phyloP scores from a whole-genome alignment of 2,329 filamentous ascomycete genomes.

The Aureobasidium sp. region DNA sequence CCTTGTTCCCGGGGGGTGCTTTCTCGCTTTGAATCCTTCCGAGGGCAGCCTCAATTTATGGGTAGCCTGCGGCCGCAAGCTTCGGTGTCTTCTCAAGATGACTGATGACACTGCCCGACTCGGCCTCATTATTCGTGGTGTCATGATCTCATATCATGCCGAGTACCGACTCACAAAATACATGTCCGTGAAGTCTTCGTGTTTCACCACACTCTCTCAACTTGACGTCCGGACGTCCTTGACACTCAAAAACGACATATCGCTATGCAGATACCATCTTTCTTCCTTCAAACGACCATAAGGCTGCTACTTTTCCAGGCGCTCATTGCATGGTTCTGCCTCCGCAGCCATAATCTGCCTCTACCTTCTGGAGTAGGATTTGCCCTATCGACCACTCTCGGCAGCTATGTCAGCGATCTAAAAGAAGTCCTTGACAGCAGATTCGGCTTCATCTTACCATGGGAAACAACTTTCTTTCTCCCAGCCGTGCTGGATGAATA shows the following conservation, averaged over 20 bases:
- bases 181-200: no score
- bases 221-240: no score
- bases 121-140: background rate
- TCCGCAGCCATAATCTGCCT: background rate
- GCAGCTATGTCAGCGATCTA: background rate
- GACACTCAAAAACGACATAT: no score
- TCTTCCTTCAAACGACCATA: background rate
- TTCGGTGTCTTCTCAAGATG: no score
- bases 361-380: background rate
- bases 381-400: background rate
- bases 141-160: no score
- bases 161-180: no score
- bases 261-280: constrained; percentile 4
- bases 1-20: no score
- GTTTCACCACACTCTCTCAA: no score
- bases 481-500: background rate
- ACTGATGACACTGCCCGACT: no score
- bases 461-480: constrained; percentile 1
- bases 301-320: constrained; percentile 6
- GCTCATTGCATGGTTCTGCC: background rate
- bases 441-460: background rate
- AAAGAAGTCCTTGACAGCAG: constrained; percentile 2
- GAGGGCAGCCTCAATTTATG: no score
- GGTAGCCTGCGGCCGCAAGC: no score
- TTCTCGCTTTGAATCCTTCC: no score